Percentiles rank a stretch among this genome's conserved stretches.
These are phyloP conservation scores for Trametes gibbosa DNA, from an alignment of 768 basidiomycete species.

Conservation along the genomic window DNA sequence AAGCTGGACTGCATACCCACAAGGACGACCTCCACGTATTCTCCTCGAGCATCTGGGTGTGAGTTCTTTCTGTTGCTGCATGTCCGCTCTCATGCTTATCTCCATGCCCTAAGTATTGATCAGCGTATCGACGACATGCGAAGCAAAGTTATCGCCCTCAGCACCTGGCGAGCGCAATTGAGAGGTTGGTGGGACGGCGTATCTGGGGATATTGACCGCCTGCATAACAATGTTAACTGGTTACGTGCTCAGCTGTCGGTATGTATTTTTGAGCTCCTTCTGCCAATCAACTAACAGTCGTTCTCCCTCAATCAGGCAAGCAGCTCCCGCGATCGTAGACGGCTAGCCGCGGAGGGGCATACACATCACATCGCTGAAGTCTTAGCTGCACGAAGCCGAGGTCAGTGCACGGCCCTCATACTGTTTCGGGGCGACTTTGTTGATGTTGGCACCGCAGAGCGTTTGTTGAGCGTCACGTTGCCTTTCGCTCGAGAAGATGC, in stretches of 20 bases:
- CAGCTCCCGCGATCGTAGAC: background rate
- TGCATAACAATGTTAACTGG: background rate
- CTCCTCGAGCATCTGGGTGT: background rate
- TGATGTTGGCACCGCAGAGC: too few relatives aligned
- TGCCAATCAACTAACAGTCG: background rate
- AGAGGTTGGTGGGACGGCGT: background rate
- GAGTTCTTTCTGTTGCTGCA: background rate
- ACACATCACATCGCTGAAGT: background rate
- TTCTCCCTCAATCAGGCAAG: background rate
- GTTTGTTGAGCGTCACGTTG: too few relatives aligned
- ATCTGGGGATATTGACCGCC: background rate
- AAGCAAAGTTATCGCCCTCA: background rate
- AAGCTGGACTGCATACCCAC: background rate
- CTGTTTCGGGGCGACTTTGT: background rate
- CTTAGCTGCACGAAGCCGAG: background rate
- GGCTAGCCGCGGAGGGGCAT: background rate
- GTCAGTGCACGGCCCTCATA: background rate
- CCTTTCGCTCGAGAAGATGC: too few relatives aligned
- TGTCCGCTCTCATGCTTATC: background rate
- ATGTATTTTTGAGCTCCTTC: background rate
- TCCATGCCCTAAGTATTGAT: background rate
- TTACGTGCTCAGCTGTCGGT: background rate
- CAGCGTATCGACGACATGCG: background rate
- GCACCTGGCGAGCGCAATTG: background rate
- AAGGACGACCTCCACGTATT: background rate